Percentiles rank a stretch among this genome's conserved stretches.
Evolutionary conservation across 371 early-diverging fungal genomes (phyloP).

Genomic region (Rhizopus microsporus): DNA sequence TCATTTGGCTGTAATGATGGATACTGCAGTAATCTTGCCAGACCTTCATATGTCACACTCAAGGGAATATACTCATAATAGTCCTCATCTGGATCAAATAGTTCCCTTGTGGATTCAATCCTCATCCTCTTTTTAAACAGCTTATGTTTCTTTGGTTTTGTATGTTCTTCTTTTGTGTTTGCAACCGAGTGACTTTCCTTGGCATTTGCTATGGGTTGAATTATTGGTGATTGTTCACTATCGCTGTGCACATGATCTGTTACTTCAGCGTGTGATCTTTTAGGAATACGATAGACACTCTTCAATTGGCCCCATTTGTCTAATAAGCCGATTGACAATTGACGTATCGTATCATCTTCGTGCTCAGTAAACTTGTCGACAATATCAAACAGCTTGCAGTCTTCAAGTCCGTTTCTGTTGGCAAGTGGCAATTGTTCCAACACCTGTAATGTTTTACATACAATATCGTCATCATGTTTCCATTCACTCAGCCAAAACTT

Average conservation of each 20-base stretch:
- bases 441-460: constrained; percentile 29
- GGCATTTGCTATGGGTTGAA: not conserved
- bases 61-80: constrained; percentile 35
- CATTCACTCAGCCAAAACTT: constrained; percentile 48
- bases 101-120: constrained; percentile 28
- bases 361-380: constrained; percentile 44
- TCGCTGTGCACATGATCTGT: not conserved
- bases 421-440: constrained; percentile 49
- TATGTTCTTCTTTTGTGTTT: not conserved
- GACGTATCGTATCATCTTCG: constrained; percentile 40
- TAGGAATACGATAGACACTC: constrained; percentile 64
- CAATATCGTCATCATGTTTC: constrained; percentile 31
- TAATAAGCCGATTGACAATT: constrained; percentile 39
- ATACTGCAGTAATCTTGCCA: constrained; percentile 27
- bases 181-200: not conserved
- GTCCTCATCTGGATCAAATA: constrained; percentile 40
- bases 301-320: constrained; percentile 55
- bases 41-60: constrained; percentile 18
- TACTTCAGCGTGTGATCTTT: constrained; percentile 22
- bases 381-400: constrained; percentile 58
- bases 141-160: not conserved
- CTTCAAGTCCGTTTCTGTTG: constrained; percentile 73
- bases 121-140: constrained; percentile 5
- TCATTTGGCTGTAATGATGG: constrained; percentile 11
- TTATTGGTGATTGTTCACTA: not conserved